Base-by-base conservation (phyloP, 2,329 filamentous ascomycete species). In the Arthroderma sp. region DNA sequence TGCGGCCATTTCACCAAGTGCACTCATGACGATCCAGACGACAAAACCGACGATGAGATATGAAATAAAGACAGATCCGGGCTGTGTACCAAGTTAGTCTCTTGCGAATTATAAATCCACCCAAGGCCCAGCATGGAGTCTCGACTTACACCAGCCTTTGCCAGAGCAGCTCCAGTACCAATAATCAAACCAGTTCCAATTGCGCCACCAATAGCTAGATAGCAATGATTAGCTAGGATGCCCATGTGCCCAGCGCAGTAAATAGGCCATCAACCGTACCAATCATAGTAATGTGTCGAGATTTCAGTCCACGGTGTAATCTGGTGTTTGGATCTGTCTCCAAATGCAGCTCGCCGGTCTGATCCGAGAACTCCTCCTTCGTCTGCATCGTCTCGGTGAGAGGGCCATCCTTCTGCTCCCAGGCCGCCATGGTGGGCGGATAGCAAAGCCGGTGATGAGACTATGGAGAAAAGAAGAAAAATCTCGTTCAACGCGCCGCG, bases 21-120 rank as follows among this genome's bases (percentile, higher is more conserved):
- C 70, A 31, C 75, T 72, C 63, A 66, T 64, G 63, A 93, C 87
- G 43, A 89, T 74, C 71, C 84, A 93, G 63, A 91, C 88, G 59
- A 93, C 66, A 53, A 74, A 72, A 51, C 74, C 74, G 47, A 75
- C 71, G 56, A 72, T 66, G 3, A 70, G 64, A 62, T 76, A 76
- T 4, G 72, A 72, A 47, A 76, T 75, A 31, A 76, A 65, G 38
- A 76, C 69, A 2, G 73, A 65, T 13, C 66, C 73, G 19, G 73
- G 73, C 63, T 71, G 60, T 23, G 37, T 56, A 28, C 39, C 53
- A 59, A 33, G 59, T 63, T 43, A 63, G 57, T 23, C 19, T 55
- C 35, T n/a, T n/a, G n/a, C 17, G 37, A 9, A 55, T 8, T 55
- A n/a, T 25, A 35, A 38, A 54, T 47, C 55, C 28, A 31, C 47